These are phyloP conservation scores for Lepiota brunneoincarnata DNA, from an alignment of 768 basidiomycete genomes.

Conservation along the genomic window DNA sequence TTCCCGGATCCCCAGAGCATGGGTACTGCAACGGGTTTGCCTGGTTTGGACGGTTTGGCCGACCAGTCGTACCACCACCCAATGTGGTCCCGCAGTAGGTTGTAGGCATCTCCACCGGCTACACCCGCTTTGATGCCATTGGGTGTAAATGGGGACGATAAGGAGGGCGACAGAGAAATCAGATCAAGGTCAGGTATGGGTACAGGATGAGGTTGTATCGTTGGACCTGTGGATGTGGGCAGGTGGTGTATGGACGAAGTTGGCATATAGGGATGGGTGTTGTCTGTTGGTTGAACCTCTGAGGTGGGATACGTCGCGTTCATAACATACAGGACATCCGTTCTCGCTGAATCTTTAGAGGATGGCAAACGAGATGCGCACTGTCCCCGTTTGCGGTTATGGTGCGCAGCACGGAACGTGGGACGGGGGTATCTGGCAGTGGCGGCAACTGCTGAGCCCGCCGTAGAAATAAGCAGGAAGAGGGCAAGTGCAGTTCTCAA, in stretches of 20 bases:
- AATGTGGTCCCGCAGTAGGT: slow-evolving; percentile 37
- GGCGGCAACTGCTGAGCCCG: slow-evolving; percentile 17
- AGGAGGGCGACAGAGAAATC: neutral
- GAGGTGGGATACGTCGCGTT: neutral
- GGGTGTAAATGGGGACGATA: slow-evolving; percentile 27
- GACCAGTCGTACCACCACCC: slow-evolving; percentile 54
- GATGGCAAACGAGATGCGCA: slow-evolving; percentile 18
- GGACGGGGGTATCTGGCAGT: slow-evolving; percentile 14
- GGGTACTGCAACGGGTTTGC: slow-evolving; percentile 38
- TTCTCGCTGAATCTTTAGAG: neutral
- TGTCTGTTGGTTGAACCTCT: neutral
- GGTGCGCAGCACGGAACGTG: neutral
- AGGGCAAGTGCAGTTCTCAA: slow-evolving; percentile 13
- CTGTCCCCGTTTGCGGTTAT: slow-evolving; percentile 12
- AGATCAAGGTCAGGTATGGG: neutral
- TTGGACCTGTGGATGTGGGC: neutral
- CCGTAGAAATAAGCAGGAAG: slow-evolving; percentile 15
- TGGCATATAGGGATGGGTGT: neutral
- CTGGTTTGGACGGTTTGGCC: slow-evolving; percentile 36
- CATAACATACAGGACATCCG: neutral
- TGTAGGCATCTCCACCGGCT: slow-evolving; percentile 41
- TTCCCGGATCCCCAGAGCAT: slow-evolving; percentile 48
- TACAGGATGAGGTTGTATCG: neutral
- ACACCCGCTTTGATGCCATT: slow-evolving; percentile 46
- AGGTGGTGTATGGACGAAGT: neutral